Evolutionary conservation across 805 yeast species (phyloP).

Genomic region (Starmerella floricola): DNA sequence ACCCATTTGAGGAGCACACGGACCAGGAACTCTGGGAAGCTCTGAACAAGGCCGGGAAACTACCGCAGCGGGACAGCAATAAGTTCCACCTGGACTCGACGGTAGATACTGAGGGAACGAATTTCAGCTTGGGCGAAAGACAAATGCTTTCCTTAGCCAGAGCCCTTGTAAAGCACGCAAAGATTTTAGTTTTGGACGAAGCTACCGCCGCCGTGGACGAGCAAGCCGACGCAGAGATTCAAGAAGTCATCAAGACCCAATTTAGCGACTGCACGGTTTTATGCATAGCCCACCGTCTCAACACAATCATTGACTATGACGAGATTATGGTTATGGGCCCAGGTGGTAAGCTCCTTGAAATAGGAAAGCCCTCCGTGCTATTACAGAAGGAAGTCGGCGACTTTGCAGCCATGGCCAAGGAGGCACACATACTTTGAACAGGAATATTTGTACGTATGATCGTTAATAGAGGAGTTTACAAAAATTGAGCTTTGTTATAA

Average conservation of each 20-base stretch:
- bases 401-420: neutral
- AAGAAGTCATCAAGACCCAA: conserved; percentile 43
- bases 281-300: conserved; percentile 60
- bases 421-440: no score
- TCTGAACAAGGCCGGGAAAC: conserved; percentile 39
- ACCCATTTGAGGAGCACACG: conserved; percentile 48
- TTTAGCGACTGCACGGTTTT: conserved; percentile 51
- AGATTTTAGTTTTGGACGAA: conserved; percentile 55
- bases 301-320: conserved; percentile 48
- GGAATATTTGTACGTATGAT: no score
- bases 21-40: conserved; percentile 60
- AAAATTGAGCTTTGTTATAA: no score
- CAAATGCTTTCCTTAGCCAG: conserved; percentile 38
- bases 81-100: conserved; percentile 47
- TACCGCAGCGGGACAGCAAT: conserved; percentile 18
- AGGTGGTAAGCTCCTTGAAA: conserved; percentile 43
- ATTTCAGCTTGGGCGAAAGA: conserved; percentile 17
- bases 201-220: conserved; percentile 69
- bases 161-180: conserved; percentile 51
- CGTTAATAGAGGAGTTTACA: no score
- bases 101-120: conserved; percentile 18
- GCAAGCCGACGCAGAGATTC: conserved; percentile 55
- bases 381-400: neutral
- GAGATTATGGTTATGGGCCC: conserved; percentile 45
- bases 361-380: conserved; percentile 38